Percentiles rank a stretch among this genome's conserved stretches.
Evolutionary conservation across 2,329 filamentous ascomycete species (phyloP).

Genomic region (Bipolaris oryzae): DNA sequence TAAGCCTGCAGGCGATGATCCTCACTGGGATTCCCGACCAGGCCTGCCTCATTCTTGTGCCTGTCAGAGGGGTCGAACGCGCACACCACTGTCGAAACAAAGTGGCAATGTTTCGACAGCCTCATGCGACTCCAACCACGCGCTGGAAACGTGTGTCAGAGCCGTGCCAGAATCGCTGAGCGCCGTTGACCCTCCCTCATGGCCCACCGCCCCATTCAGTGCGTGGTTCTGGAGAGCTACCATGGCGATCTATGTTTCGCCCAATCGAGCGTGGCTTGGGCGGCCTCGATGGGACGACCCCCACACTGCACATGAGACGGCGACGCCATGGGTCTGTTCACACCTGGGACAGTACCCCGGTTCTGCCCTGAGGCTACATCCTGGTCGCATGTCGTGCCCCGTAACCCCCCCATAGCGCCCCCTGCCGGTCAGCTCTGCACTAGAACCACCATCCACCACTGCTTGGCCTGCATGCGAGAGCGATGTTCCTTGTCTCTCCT

Average conservation of each 20-base stretch:
- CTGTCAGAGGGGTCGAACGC: constrained; percentile 1
- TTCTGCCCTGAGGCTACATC: constrained; percentile 36
- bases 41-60: constrained; percentile 17
- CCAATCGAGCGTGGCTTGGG: constrained; percentile 37
- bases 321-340: constrained; percentile 40
- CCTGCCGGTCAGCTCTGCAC: constrained; percentile 36
- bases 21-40: constrained; percentile 31
- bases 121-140: not conserved
- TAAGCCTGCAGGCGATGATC: constrained; percentile 28
- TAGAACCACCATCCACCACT: constrained; percentile 42
- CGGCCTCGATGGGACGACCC: constrained; percentile 34
- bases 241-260: constrained; percentile 12
- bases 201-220: constrained; percentile 14
- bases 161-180: not conserved
- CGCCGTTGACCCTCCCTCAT: not conserved
- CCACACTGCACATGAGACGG: constrained; percentile 45
- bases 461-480: constrained; percentile 44
- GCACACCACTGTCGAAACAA: not conserved
- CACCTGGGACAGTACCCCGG: constrained; percentile 32
- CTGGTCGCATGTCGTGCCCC: constrained; percentile 36
- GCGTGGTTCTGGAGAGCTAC: constrained; percentile 13
- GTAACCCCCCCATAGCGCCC: constrained; percentile 26
- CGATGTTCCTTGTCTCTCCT: constrained; percentile 40
- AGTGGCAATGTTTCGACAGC: not conserved
- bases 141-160: not conserved